Evolutionary conservation across 2,329 filamentous ascomycete species (phyloP), one percentile per base, ranked within the genome.

Genomic region (Aspergillus novofumigatus): DNA sequence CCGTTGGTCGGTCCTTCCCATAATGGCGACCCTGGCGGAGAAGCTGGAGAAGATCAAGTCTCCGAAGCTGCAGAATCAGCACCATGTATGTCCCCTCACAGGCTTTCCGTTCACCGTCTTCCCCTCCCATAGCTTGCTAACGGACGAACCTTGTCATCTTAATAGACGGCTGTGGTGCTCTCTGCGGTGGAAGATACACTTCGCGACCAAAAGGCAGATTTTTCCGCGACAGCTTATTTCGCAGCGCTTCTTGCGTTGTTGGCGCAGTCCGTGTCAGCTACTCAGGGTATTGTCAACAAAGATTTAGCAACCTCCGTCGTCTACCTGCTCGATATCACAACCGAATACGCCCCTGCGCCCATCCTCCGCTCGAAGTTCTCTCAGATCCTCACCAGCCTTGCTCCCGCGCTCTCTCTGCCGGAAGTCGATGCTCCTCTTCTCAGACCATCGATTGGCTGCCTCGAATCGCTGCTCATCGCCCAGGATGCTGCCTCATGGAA

Each of bases 1-100:
- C 67, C 67, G 62, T 61, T 55, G 63, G 61, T 66, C 60, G 56
- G 61, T 63, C 62, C 54, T 59, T 55, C 65, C 65, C 71, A 77
- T 67, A 67, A 81, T 81, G 79, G 74, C 75, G 78, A 85, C 86
- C 75, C 79, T 97, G 70, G 86, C 89, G 74, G 93, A 96, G 81
- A 95, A 92, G 81, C 86, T 99, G 74, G 90, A 93, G 80, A 97
- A 95, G 84, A 97, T 97, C 76, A 90, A 94, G 78, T 94, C 90
- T 72, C 94, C 94, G 56, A 96, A 96, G 77, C 86, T 97, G 69
- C 91, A 97, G 77, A 96, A 90, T 74, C 92, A 97, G 78, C 87
- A 96, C 75, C 91, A 92, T 84, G 92, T 94, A 79, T 65, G 80
- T 73, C 52, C 49, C 20, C 8, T 44, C 45, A 41, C 50, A 26